phyloP scores from a whole-genome alignment of 1,284 basidiomycete genomes.

The Malassezia dermatis region DNA sequence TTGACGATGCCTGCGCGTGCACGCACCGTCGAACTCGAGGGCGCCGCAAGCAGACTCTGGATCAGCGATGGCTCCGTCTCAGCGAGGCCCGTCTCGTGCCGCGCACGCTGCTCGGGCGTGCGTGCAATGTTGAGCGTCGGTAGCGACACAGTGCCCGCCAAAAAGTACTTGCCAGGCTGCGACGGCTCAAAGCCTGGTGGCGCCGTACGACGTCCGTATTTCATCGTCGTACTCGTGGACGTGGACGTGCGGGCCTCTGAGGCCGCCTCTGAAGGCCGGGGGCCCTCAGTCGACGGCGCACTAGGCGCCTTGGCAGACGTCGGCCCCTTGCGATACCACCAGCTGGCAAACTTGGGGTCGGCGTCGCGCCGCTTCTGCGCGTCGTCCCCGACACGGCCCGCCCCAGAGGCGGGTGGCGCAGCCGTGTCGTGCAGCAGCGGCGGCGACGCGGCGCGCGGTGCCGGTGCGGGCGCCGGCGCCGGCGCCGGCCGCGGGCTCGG shows the following conservation, averaged over 20 bases:
- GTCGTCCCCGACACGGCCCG: not conserved
- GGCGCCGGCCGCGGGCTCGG: not conserved
- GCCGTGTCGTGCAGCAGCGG: not conserved
- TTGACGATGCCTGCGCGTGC: constrained; percentile 18
- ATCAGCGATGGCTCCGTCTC: constrained; percentile 20
- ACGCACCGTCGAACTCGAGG: constrained; percentile 13
- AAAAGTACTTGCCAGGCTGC: constrained; percentile 18
- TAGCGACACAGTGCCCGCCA: constrained; percentile 15
- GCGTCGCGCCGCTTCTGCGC: not conserved
- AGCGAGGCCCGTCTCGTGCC: constrained; percentile 21
- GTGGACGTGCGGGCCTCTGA: constrained; percentile 2
- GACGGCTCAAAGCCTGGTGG: constrained; percentile 16
- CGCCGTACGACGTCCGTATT: constrained; percentile 11
- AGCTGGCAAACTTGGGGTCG: not conserved
- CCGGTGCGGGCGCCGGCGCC: not conserved
- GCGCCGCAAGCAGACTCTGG: constrained; percentile 14
- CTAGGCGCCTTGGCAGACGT: not conserved
- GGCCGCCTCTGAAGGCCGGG: not conserved
- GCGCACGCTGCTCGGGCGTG: constrained; percentile 20
- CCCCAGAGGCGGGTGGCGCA: not conserved
- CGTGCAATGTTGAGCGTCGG: constrained; percentile 24
- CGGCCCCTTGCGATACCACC: not conserved
- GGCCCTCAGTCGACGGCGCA: not conserved
- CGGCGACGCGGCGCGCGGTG: not conserved
- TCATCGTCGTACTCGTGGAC: constrained; percentile 7